Evolutionary conservation across 495 filamentous ascomycete species (phyloP), one percentile per base, ranked within the genome.

Genomic region (Penicillium cosmopolitanum): DNA sequence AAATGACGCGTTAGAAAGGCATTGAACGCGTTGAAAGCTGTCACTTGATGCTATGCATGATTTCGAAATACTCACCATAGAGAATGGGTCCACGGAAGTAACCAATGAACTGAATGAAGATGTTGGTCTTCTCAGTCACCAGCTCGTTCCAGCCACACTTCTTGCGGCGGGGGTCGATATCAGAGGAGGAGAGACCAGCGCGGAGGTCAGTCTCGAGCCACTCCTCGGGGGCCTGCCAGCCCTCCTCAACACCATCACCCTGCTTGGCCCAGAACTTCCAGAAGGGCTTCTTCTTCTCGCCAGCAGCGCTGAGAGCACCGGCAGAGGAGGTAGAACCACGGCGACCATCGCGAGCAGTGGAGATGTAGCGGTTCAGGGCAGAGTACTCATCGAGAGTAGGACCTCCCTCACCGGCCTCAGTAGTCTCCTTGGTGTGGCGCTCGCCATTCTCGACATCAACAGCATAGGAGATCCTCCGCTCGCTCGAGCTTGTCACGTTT

Each of bases 81-180:
- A 93, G 87, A 78, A 93, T 90, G 59, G 90, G 90, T 70, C 90
- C 89, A 67, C 80, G 85, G 81, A 93, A 93, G 76, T 87, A 93
- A 71, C 85, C 81, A 61, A 92, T 75, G 72, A 93, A 89, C 78
- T 92, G 85, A 57, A 87, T 66, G 74, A 93, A 85, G 78, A 89
- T 76, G 74, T 90, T 91, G 70, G 85, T 85, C 80, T 91, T 91
- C 77, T 92, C 89, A 33, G 88, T 84, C 46, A 76, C 79, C 67
- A 93, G 73, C 70, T 93, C 89, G 74, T 93, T 93, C 74, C 77
- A 91, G 51, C 89, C 89, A 61, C 78, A 82, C 61, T 81, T 82
- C 72, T 83, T 87, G 57, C 89, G 84, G 62, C 89, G 85, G 48
- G 71, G 66, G 60, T 90, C 88, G 57, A 91, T 83, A 53, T 89